Base-by-base conservation (phyloP, 495 filamentous ascomycete genomes). In the Chaetomium tenue region DNA sequence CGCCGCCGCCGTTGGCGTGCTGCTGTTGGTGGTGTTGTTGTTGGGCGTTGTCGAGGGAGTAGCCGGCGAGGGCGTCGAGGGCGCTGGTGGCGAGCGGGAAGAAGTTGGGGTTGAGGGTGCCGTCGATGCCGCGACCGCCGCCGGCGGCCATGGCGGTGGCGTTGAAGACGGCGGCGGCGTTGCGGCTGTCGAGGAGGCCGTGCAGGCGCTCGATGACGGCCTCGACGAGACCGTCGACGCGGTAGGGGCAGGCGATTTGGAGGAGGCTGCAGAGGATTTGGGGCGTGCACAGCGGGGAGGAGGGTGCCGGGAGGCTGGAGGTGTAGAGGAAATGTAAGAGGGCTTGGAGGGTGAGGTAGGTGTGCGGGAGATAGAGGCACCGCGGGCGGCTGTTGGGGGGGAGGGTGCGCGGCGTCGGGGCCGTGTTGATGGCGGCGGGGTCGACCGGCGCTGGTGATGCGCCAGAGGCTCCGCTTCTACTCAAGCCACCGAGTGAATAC, bases 141-240 rank as follows among this genome's bases (percentile, higher is more conserved):
- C 95, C 94, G 9, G 95, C 95, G 3, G 93, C 95, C 94, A 98
- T 98, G 54, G 94, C 94, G 0, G 93, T 92, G 0, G 95, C 94
- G 67, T 98, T 98, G 83, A 98, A 98, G 16, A 98, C 91, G 18
- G 95, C 94, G 0, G 94, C 95, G 0, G 94, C 93, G 71, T 98
- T 98, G 55, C 92, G 84, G 15, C 88, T 91, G 69, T 98, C 95
- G 3, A 98, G 87, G 9, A 93, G 85, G 60, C 90, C 86, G 71
- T 98, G 94, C 7, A 98, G 86, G 22, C 93, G 88, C 73, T 96
- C 91, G 15, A 98, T 91, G 7, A 90, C 88, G 2, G 91, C 91
- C 76, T 98, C 94, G 0, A 98, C 82, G 1, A 98, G 84, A 0
- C 94, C 94, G 69, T 97, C 91, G 59, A 98, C 82, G 37, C 91